Percentiles rank a stretch among this genome's conserved stretches.
Conservation (phyloP, 768 basidiomycete species). For the Phylloporus arenicola region DNA sequence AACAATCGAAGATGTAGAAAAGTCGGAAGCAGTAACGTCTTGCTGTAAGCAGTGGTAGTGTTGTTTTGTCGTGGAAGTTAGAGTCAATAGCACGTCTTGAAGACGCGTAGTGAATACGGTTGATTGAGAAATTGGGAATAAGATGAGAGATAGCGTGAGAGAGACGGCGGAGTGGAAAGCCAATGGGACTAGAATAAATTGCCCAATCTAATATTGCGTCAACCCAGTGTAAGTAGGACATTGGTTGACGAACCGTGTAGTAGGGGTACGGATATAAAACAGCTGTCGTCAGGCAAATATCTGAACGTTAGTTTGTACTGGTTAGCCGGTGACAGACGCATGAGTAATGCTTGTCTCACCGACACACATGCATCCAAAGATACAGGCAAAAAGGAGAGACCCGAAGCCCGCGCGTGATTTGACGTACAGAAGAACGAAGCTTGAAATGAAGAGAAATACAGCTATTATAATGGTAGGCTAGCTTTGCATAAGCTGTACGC, state of each 20-base stretch:
- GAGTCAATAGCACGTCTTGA: conserved; percentile 42
- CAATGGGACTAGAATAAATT: conserved; percentile 51
- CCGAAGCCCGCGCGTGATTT: conserved; percentile 59
- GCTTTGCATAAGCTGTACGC: not conserved
- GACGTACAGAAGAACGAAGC: conserved; percentile 51
- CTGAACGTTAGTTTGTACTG: conserved; percentile 27
- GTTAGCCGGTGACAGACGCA: not conserved
- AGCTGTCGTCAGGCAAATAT: conserved; percentile 57
- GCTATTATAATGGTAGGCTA: conserved; percentile 56
- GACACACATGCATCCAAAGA: conserved; percentile 57
- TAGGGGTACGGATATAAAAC: conserved; percentile 61
- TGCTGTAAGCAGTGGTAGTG: conserved; percentile 45
- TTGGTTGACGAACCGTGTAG: conserved; percentile 39
- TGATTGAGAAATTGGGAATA: conserved; percentile 64
- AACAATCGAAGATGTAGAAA: conserved; percentile 31
- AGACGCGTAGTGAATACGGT: conserved; percentile 51
- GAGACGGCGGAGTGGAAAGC: conserved; percentile 54
- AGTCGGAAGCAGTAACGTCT: conserved; percentile 32
- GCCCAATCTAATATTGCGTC: conserved; percentile 38
- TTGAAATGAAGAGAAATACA: conserved; percentile 61
- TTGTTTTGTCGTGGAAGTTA: conserved; percentile 39
- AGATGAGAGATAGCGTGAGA: conserved; percentile 43
- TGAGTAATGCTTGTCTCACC: conserved; percentile 32
- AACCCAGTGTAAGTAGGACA: not conserved
- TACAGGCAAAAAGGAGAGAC: conserved; percentile 50